Conservation (phyloP, 768 basidiomycete genomes). For the Fomitopsis serialis region DNA sequence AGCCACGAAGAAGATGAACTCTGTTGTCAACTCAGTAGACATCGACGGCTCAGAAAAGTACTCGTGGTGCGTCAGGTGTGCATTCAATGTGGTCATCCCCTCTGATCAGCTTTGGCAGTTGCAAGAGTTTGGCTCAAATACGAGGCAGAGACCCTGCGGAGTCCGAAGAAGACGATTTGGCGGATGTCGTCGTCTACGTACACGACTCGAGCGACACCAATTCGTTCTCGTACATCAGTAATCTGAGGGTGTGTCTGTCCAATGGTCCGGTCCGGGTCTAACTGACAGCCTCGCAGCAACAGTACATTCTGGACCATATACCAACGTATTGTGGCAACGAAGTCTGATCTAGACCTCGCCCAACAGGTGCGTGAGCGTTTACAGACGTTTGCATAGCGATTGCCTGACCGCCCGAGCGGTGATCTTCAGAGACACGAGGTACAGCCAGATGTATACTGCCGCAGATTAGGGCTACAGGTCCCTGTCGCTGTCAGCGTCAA, state of each 20-base stretch:
- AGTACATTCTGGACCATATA: conserved; percentile 92
- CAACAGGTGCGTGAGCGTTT: conserved; percentile 60
- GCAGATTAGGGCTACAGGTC: conserved; percentile 83
- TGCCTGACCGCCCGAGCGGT: background rate
- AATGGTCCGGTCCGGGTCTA: conserved; percentile 8
- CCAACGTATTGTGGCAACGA: conserved; percentile 98
- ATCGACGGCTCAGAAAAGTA: conserved; percentile 95
- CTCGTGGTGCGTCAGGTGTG: conserved; percentile 64
- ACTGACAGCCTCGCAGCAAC: conserved; percentile 59
- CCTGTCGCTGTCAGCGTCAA: conserved; percentile 93
- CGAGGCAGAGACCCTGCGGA: conserved; percentile 85
- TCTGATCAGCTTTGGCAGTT: conserved; percentile 45
- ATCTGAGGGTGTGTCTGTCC: conserved; percentile 66
- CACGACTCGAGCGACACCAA: conserved; percentile 98
- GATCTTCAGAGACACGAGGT: conserved; percentile 83
- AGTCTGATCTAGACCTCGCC: conserved; percentile 95
- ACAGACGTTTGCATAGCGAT: background rate
- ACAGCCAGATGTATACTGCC: conserved; percentile 95
- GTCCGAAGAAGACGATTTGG: conserved; percentile 83
- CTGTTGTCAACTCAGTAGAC: conserved; percentile 93
- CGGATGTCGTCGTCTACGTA: conserved; percentile 93
- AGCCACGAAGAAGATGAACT: conserved; percentile 86
- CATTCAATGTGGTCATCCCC: background rate
- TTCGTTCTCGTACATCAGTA: conserved; percentile 97
- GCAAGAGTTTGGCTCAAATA: conserved; percentile 98